phyloP scores from a whole-genome alignment of 352 stramenopile genomes.

The Phytophthora nicotianae region DNA sequence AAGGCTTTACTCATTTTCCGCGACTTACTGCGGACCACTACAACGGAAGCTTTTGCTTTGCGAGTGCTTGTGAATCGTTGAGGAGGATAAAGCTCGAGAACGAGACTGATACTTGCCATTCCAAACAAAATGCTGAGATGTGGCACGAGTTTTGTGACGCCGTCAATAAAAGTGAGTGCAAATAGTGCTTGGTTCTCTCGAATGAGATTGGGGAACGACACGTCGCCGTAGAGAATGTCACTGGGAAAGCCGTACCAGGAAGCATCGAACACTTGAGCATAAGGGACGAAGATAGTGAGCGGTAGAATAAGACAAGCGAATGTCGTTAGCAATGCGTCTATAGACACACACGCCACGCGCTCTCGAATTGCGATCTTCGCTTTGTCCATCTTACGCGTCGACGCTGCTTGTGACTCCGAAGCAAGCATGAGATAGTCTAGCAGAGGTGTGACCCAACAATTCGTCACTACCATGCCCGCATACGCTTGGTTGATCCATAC shows the following conservation, averaged over 20 bases:
- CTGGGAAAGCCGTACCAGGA: conserved; percentile 37
- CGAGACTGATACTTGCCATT: conserved; percentile 37
- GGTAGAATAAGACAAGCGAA: conserved; percentile 18
- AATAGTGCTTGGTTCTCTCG: conserved; percentile 51
- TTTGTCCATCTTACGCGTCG: not conserved
- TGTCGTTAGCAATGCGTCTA: conserved; percentile 17
- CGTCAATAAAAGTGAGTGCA: conserved; percentile 33
- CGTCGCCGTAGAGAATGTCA: conserved; percentile 48
- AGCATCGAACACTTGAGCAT: conserved; percentile 36
- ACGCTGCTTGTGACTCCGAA: not conserved
- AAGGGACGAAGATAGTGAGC: conserved; percentile 26
- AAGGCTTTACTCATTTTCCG: not conserved
- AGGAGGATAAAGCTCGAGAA: conserved; percentile 24
- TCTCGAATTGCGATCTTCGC: conserved; percentile 11
- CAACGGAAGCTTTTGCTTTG: not conserved
- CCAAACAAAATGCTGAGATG: conserved; percentile 47
- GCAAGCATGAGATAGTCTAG: conserved; percentile 20
- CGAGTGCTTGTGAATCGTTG: not conserved
- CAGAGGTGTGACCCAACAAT: conserved; percentile 41
- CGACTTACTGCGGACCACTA: not conserved
- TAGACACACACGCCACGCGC: conserved; percentile 6
- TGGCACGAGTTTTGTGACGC: conserved; percentile 37
- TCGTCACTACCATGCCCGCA: conserved; percentile 41
- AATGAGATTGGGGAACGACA: conserved; percentile 51
- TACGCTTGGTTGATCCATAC: conserved; percentile 59